Evolutionary conservation across 83 land plant genomes (phyloP).

Genomic region (Picea abies): DNA sequence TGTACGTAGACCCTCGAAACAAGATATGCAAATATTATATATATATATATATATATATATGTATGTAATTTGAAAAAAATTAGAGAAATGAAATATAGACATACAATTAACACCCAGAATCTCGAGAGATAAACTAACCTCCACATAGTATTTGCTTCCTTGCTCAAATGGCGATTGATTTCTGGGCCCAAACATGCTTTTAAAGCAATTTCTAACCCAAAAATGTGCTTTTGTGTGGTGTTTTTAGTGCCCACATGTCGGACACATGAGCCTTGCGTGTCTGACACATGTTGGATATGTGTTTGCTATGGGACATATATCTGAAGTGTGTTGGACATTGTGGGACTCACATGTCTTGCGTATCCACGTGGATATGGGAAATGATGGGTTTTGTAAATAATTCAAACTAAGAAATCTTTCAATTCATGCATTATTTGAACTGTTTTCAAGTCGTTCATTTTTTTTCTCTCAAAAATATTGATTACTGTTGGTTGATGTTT

Average conservation of each 20-base stretch:
- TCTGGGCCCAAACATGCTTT: too few relatives aligned
- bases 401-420: not conserved
- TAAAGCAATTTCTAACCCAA: too few relatives aligned
- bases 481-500: not conserved
- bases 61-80: too few relatives aligned
- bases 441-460: not conserved
- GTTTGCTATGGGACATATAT: not conserved
- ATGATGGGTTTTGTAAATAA: not conserved
- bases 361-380: not conserved
- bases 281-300: not conserved
- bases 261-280: too few relatives aligned
- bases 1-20: too few relatives aligned
- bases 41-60: too few relatives aligned
- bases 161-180: too few relatives aligned
- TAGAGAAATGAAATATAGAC: too few relatives aligned
- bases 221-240: not conserved
- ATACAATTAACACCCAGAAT: too few relatives aligned
- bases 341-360: not conserved
- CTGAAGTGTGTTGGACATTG: not conserved
- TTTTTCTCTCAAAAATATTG: not conserved
- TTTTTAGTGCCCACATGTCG: not conserved
- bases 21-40: too few relatives aligned
- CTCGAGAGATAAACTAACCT: too few relatives aligned
- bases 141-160: too few relatives aligned
- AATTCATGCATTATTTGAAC: not conserved